Evolutionary conservation across 2,329 filamentous ascomycete genomes (phyloP), one percentile per base, ranked within the genome.

Genomic region (Aspergillus neoniger): DNA sequence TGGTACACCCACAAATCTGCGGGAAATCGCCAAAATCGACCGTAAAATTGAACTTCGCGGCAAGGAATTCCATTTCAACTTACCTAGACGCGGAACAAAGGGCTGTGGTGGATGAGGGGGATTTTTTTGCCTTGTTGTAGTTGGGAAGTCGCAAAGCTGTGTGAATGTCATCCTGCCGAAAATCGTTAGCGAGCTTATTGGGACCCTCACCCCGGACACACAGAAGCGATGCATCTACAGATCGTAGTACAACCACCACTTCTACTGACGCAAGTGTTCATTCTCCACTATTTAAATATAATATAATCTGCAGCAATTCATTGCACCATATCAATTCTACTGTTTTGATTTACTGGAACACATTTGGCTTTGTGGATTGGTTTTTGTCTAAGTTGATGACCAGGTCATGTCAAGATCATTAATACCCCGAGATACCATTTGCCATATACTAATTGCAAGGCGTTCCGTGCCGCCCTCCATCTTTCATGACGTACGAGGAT

Each of bases 141-240:
- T 69, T 74, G 70, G 67, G 68, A 74, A 69, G 70, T 71, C 67
- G 69, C 62, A 70, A 67, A 72, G 73, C 72, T 76, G 75, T 77
- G 74, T 74, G 75, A 73, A 72, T 65, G 67, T 67, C 70, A 69
- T 70, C 67, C 71, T 68, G 68, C 76, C 75, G 74, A 78, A 78
- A 77, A 75, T 72, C 73, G 75, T 77, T 78, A 78, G 76, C 75
- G 75, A 77, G 75, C 69, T 70, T 65, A 66, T 67, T 63, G 58
- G 71, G 71, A 62, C 69, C 70, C 72, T 70, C 70, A 64, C 64
- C 66, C 68, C 65, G 61, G 67, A 71, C 68, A 68, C 66, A 70
- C 71, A 72, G 70, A 72, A 74, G 63, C 70, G 66, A 66, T 65
- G 62, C 65, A 67, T 66, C 58, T 61, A 59, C 61, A 60, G 39